Conservation (phyloP, 1,139 yeast species). For the Kodamaea arcana region DNA sequence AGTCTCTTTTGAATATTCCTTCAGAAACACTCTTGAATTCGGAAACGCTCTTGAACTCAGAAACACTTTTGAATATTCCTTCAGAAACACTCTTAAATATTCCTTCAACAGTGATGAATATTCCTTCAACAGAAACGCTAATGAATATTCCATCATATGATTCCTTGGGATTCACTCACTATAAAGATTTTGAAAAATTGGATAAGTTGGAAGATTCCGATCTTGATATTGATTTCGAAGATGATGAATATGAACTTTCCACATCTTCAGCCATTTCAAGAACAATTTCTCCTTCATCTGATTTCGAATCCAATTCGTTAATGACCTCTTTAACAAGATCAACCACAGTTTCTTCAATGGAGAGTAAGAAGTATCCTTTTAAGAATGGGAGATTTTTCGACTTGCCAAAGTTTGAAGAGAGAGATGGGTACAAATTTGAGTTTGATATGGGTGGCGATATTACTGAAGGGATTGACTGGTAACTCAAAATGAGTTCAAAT, state of each 20-base stretch:
- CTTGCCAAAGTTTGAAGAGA: constrained; percentile 15
- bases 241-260: constrained; percentile 26
- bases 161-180: constrained; percentile 8
- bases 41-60: neutral
- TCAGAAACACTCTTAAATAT: neutral
- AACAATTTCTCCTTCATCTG: constrained; percentile 37
- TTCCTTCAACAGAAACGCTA: no score
- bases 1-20: no score
- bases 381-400: constrained; percentile 13
- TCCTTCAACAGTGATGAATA: neutral
- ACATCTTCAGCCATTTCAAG: constrained; percentile 30
- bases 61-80: neutral
- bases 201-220: constrained; percentile 17
- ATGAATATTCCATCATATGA: neutral
- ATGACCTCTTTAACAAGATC: constrained; percentile 42
- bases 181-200: constrained; percentile 15
- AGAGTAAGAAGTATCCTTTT: constrained; percentile 14
- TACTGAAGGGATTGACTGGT: no score
- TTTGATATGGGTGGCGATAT: constrained; percentile 11
- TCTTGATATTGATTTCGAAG: constrained; percentile 20
- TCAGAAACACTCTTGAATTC: neutral
- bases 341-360: constrained; percentile 34
- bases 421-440: constrained; percentile 9
- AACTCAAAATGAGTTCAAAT: no score
- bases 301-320: constrained; percentile 31